Evolutionary conservation across 345 rosid species (phyloP), one percentile per base, ranked within the genome.

Genomic region (Heritiera littoralis): DNA sequence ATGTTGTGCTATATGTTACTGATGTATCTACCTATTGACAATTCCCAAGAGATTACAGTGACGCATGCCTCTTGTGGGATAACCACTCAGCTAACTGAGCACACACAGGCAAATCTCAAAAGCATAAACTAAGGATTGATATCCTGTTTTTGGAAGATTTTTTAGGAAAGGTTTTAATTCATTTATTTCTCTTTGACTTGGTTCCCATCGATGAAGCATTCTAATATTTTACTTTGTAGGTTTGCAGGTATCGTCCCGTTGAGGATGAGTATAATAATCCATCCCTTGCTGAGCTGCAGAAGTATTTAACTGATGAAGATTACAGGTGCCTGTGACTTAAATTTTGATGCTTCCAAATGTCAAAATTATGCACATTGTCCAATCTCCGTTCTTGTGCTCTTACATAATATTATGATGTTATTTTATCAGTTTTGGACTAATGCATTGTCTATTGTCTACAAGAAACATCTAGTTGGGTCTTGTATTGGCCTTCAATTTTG

Each of bases 201-300:
- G 51, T 60, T 14, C 48, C 55, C 38, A 48, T 48, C 58, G 66
- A 11, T 58, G 38, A 81, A 69, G 11, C 11, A 28, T 72, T 68
- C 48, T 63, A 38, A 79, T 83, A 78, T 83, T 68, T 67, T 79
- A 63, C 74, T 76, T 78, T 84, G 77, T 84, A 96, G 99, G 87
- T 95, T 75, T 93, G 97, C 87, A 86, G 98, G 81, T 90, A 86
- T 78, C 91, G 89, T 70, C 81, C 78, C 70, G 66, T 96, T 66
- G 97, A 92, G 83, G 99, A 95, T 72, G 99, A 95, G 84, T 90
- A 91, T 85, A 85, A 80, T 78, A 92, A 85, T 82, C 99, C 99
- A 59, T 87, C 88, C 55, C 70, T 89, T 46, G 32, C 88, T 30
- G 89, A 91, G 78, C 80, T 95, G 78, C 97, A 90, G 83, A 95